These are phyloP conservation scores for Asterophora parasitica DNA, from an alignment of 768 basidiomycete species.

Conservation along the genomic window DNA sequence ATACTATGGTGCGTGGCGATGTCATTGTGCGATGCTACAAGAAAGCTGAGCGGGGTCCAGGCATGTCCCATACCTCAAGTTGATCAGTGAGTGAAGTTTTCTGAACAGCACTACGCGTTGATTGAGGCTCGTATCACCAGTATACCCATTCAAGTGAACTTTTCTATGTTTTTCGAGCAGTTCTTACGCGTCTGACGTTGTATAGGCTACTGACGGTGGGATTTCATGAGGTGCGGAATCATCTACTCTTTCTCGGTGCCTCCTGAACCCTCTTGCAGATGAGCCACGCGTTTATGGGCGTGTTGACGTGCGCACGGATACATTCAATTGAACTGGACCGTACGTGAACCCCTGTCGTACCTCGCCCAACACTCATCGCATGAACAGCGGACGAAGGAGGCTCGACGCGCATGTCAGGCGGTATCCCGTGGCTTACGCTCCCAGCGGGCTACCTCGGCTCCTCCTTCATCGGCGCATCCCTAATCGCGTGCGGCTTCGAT, in stretches of 20 bases:
- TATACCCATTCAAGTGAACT: conserved; percentile 90
- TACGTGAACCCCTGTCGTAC: conserved; percentile 31
- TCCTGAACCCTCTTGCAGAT: conserved; percentile 40
- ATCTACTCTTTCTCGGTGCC: no score
- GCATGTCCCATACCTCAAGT: conserved; percentile 73
- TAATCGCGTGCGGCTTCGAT: conserved; percentile 87
- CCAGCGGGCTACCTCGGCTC: conserved; percentile 83
- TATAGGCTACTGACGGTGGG: conserved; percentile 76
- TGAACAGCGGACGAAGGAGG: conserved; percentile 80
- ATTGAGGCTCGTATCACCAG: conserved; percentile 30
- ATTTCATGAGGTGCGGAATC: conserved; percentile 66
- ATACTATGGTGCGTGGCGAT: conserved; percentile 63
- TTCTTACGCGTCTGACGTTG: neutral
- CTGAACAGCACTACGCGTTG: neutral
- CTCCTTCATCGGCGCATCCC: conserved; percentile 77
- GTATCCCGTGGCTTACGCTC: conserved; percentile 74
- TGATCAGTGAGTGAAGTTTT: conserved; percentile 54
- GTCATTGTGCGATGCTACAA: neutral
- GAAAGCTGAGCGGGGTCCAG: conserved; percentile 26
- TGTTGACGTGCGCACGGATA: conserved; percentile 82
- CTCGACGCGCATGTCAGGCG: conserved; percentile 82
- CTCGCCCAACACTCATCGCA: conserved; percentile 8
- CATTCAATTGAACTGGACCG: conserved; percentile 86
- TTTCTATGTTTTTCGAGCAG: neutral
- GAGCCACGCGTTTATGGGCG: conserved; percentile 79